Base-by-base conservation (phyloP, 2,329 filamentous ascomycete species). In the Parastagonospora nodorum region DNA sequence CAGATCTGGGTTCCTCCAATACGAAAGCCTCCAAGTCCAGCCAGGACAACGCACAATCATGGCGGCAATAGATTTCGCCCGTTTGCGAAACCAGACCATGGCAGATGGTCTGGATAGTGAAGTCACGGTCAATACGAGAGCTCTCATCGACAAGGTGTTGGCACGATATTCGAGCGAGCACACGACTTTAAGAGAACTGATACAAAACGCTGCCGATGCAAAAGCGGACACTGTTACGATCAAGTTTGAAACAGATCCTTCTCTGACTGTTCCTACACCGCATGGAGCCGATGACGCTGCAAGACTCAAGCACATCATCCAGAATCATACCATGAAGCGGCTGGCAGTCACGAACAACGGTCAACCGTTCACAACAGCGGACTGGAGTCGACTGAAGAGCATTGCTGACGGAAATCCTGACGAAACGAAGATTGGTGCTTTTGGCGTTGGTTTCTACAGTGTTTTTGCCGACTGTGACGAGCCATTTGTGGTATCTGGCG, bases 351-450 rank as follows among this genome's bases (percentile, higher is more conserved):
- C 91, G 55, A 99, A 99, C 67, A 88, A 99, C 75, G 94, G 94
- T 31, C 84, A 90, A 58, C 83, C 90, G 0, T 99, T 99, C 68
- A 88, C 86, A 44, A 84, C 88, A 64, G 95, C 92, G 14, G 94
- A 99, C 74, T 99, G 94, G 94, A 86, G 87, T 39, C 84, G 94
- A 46, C 73, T 99, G 58, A 97, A 97, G 80, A 87, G 93, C 54
- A 99, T 99, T 57, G 95, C 94, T n/a, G 94, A 99, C 73, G 95
- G 94, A 40, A 99, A 99, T 68, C 94, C 94, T 0, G 94, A 99
- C 73, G 94, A 99, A 77, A 97, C 92, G 40, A 99, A 99, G 79
- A 99, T 99, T 65, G 94, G 94, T 47, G 95, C 94, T 3, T 99
- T 99, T 72, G 94, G 94, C 60, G 94, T 99, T 29, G 94, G 94